These are phyloP conservation scores for Huntiella moniliformis DNA, from an alignment of 2,329 filamentous ascomycete species.

Conservation along the genomic window DNA sequence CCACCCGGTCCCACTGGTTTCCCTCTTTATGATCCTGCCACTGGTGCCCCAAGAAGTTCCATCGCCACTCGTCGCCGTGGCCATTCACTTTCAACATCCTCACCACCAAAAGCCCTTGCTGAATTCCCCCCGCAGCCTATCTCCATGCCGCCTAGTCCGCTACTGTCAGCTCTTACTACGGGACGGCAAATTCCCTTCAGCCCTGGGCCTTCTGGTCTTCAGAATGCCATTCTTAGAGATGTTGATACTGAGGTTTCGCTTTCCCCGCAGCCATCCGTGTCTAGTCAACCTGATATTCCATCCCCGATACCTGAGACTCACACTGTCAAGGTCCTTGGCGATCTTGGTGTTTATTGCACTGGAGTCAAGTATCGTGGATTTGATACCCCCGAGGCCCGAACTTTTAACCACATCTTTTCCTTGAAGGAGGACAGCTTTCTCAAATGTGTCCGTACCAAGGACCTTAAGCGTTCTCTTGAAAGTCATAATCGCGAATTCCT, in stretches of 20 bases:
- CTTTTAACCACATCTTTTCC: slow-evolving; percentile 87
- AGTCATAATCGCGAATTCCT: slow-evolving; percentile 81
- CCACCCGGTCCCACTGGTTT: too few relatives aligned
- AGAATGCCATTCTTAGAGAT: slow-evolving; percentile 35
- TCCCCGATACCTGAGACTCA: slow-evolving; percentile 45
- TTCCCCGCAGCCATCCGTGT: slow-evolving; percentile 19
- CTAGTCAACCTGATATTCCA: too few relatives aligned
- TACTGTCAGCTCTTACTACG: slow-evolving; percentile 23
- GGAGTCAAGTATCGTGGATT: slow-evolving; percentile 73
- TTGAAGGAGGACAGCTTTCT: slow-evolving; percentile 82
- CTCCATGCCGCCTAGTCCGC: slow-evolving; percentile 34
- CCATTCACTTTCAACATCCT: slow-evolving; percentile 58
- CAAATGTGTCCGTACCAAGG: slow-evolving; percentile 55
- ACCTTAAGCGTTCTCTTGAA: slow-evolving; percentile 60
- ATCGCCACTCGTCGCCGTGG: slow-evolving; percentile 28
- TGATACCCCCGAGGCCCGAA: slow-evolving; percentile 56
- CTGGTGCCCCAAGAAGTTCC: too few relatives aligned
- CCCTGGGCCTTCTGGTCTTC: background rate
- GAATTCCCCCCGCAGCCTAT: slow-evolving; percentile 28
- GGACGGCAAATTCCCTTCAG: slow-evolving; percentile 2
- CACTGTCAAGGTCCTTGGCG: slow-evolving; percentile 65
- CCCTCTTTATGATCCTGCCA: too few relatives aligned
- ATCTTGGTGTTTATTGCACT: slow-evolving; percentile 60
- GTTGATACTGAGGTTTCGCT: slow-evolving; percentile 38
- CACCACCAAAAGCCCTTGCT: slow-evolving; percentile 33